phyloP scores from a whole-genome alignment of 805 yeast species.

The Lachancea lanzarotensis region DNA sequence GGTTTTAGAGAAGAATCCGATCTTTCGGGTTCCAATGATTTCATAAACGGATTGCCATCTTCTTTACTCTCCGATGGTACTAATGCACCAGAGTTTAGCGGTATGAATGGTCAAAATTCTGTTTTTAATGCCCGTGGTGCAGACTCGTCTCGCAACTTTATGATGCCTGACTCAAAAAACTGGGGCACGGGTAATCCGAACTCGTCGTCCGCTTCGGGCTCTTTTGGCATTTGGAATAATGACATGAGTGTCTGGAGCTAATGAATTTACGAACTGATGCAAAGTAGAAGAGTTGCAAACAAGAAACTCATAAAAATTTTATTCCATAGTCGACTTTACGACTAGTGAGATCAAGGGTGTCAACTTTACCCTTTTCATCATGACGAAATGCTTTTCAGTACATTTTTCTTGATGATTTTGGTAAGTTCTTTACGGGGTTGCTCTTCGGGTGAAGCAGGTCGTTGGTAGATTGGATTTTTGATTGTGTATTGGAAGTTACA shows the following conservation, averaged over 20 bases:
- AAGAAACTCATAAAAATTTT: neutral
- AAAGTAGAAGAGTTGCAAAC: neutral
- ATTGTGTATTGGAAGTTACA: neutral
- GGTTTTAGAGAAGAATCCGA: neutral
- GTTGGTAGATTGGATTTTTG: conserved; percentile 1
- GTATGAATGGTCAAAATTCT: neutral
- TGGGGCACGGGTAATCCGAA: conserved; percentile 22
- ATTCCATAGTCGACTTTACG: neutral
- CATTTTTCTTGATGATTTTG: neutral
- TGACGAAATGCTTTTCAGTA: conserved; percentile 1
- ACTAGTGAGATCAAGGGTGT: conserved; percentile 1
- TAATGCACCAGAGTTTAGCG: conserved; percentile 2
- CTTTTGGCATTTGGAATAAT: conserved; percentile 29
- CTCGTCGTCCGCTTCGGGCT: conserved; percentile 8
- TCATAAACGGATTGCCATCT: conserved; percentile 7
- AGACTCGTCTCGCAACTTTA: conserved; percentile 8
- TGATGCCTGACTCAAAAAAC: conserved; percentile 17
- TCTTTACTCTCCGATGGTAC: conserved; percentile 5
- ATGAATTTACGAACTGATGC: neutral
- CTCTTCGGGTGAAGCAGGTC: neutral
- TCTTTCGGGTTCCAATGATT: conserved; percentile 3
- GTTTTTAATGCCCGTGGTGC: conserved; percentile 5
- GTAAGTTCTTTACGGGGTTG: neutral
- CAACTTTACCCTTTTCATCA: neutral
- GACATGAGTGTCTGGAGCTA: conserved; percentile 37